A percentile compares a stretch with the other conserved stretches of the same genome.
Evolutionary conservation across 1,139 yeast species (phyloP).

Genomic region (Zhuliangozyma blackwelliae): DNA sequence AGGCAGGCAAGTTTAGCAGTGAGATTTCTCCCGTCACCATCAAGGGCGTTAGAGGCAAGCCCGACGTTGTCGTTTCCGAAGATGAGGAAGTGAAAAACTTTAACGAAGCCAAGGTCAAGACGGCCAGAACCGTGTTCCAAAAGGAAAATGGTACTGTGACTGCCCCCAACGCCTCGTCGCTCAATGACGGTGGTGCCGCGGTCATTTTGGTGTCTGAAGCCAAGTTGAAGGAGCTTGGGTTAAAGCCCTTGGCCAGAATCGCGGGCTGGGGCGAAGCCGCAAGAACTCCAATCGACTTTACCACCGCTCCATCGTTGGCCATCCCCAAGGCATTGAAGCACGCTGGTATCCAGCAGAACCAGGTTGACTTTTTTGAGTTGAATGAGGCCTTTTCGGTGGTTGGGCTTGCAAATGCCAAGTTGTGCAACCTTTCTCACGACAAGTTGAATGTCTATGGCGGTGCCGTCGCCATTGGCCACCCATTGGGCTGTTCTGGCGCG

Average conservation of each 20-base stretch:
- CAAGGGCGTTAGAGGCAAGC: slow-evolving; percentile 91
- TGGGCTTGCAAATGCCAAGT: slow-evolving; percentile 83
- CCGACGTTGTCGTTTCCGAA: slow-evolving; percentile 61
- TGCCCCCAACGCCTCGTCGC: slow-evolving; percentile 92
- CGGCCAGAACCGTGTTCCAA: slow-evolving; percentile 91
- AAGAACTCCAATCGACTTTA: slow-evolving; percentile 87
- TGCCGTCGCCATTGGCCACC: slow-evolving; percentile 97
- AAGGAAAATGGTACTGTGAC: slow-evolving; percentile 92
- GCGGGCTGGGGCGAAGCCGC: slow-evolving; percentile 98
- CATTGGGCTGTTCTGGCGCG: slow-evolving; percentile 97
- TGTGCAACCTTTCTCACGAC: slow-evolving; percentile 57
- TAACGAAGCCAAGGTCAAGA: slow-evolving; percentile 66
- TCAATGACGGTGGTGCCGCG: slow-evolving; percentile 98
- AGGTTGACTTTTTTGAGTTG: slow-evolving; percentile 81
- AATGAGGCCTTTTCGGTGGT: slow-evolving; percentile 97
- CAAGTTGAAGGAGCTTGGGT: slow-evolving; percentile 76
- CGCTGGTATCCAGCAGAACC: slow-evolving; percentile 57
- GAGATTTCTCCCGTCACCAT: slow-evolving; percentile 87
- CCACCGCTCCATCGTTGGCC: slow-evolving; percentile 91
- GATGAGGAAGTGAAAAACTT: slow-evolving; percentile 77
- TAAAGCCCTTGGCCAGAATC: slow-evolving; percentile 85
- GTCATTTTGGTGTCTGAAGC: slow-evolving; percentile 77
- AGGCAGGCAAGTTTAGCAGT: slow-evolving; percentile 68
- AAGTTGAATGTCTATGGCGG: slow-evolving; percentile 96
- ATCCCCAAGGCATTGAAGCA: slow-evolving; percentile 93